Evolutionary conservation across 2,329 filamentous ascomycete genomes (phyloP), one percentile per base, ranked within the genome.

Genomic region (Fusarium foetens): DNA sequence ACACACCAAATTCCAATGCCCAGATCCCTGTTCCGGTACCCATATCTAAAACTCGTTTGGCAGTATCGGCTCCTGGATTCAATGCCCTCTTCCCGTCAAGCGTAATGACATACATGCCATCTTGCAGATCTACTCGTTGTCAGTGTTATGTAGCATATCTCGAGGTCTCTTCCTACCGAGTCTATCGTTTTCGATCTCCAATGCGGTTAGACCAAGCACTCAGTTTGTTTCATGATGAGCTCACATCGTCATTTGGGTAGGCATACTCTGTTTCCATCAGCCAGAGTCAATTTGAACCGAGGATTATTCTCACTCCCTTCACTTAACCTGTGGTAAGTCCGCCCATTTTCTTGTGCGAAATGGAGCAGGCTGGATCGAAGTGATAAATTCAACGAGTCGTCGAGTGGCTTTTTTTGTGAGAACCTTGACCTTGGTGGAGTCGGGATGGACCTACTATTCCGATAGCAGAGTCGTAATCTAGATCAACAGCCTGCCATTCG

Each of bases 201-300:
- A 0, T 3, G 7, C 2, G 1, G 19, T 70, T 19, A 68, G 35
- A 19, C 3, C 36, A 17, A 27, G 16, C 6, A 8, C 8, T 8
- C 5, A 11, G 5, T 10, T 9, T 23, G 8, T 19, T 1, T 16
- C 5, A 21, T 25, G 3, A n/a, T n/a, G 10, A 6, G 19, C 68
- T 52, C 45, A 67, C 68, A 42, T 71, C 67, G n/a, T 71, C 68
- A n/a, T 71, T 71, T 5, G 68, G 68, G 17, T 52, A 71, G 12
- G 67, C 67, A 43, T 71, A 71, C 54, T 71, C 68, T 71, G 31
- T 0, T 5, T 2, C 0, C 1, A 4, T 70, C 12, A 66, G 61
- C 9, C 6, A n/a, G 0, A 0, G 17, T 10, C 8, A 8, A 8
- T 2, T 2, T 2, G 2, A 35, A 4, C 0, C 0, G 1, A 6